A percentile compares a stretch with the other conserved stretches of the same genome.
Evolutionary conservation across 1,284 basidiomycete genomes (phyloP).

Genomic region (Laetiporus sulphureus): DNA sequence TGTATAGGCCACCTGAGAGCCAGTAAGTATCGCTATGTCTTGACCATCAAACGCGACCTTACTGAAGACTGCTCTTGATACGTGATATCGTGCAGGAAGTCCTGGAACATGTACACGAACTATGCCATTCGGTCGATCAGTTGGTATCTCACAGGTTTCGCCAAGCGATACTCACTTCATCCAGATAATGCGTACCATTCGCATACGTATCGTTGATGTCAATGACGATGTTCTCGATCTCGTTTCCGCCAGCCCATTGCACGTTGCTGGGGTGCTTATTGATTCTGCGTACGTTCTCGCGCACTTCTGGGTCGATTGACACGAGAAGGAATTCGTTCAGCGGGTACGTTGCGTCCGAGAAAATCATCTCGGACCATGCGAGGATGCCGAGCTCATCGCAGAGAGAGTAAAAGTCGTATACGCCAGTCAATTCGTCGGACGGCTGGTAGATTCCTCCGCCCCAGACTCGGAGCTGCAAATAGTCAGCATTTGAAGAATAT

Average conservation of each 20-base stretch:
- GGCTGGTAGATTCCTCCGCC: slow-evolving; percentile 41
- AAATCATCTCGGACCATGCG: slow-evolving; percentile 61
- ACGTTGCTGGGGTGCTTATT: slow-evolving; percentile 53
- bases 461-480: slow-evolving; percentile 47
- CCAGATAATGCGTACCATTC: slow-evolving; percentile 39
- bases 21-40: not conserved
- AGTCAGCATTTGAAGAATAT: not conserved
- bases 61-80: slow-evolving; percentile 47
- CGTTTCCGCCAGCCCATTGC: slow-evolving; percentile 59
- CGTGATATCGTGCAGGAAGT: slow-evolving; percentile 41
- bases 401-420: slow-evolving; percentile 50
- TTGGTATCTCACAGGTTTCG: no score
- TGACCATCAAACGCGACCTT: slow-evolving; percentile 5
- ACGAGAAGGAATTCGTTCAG: slow-evolving; percentile 47
- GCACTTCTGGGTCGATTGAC: slow-evolving; percentile 48
- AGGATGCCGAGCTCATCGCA: slow-evolving; percentile 61
- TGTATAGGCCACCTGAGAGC: slow-evolving; percentile 46
- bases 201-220: slow-evolving; percentile 29
- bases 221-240: slow-evolving; percentile 50
- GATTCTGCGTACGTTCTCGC: slow-evolving; percentile 49
- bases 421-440: slow-evolving; percentile 35
- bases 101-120: slow-evolving; percentile 47
- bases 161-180: slow-evolving; percentile 32
- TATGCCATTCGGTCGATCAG: no score
- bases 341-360: slow-evolving; percentile 54